These are phyloP conservation scores for Scedosporium minutisporum DNA, from an alignment of 2,329 filamentous ascomycete species.

Conservation along the genomic window DNA sequence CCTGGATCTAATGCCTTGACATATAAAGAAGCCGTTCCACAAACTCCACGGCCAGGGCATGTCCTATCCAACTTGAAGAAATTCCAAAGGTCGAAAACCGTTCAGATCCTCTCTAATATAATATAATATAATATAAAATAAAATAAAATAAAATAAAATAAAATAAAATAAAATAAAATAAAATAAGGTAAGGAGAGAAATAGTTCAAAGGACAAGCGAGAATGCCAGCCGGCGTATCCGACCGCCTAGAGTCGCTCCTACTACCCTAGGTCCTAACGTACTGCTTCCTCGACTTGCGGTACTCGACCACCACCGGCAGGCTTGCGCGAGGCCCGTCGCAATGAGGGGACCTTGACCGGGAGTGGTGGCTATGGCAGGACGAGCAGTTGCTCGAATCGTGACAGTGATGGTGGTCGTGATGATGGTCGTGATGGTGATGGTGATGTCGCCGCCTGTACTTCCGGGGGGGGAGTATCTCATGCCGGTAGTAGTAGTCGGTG, in stretches of 20 bases:
- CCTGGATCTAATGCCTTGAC: no score
- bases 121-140: no score
- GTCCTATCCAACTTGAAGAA: no score
- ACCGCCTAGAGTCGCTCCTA: not conserved
- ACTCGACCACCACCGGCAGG: slow-evolving; percentile 19
- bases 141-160: no score
- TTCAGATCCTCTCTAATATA: no score
- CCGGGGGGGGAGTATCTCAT: slow-evolving; percentile 40
- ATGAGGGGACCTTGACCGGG: slow-evolving; percentile 16
- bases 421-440: slow-evolving; percentile 29
- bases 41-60: no score
- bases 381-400: slow-evolving; percentile 21
- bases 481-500: slow-evolving; percentile 5
- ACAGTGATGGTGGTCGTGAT: slow-evolving; percentile 25
- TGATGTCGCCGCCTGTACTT: slow-evolving; percentile 27
- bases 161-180: no score
- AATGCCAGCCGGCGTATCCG: not conserved
- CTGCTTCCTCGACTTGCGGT: not conserved
- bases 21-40: no score
- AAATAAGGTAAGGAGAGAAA: no score
- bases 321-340: slow-evolving; percentile 25
- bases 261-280: not conserved
- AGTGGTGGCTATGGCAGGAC: slow-evolving; percentile 23
- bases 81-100: no score
- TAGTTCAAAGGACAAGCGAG: not conserved